Evolutionary conservation across 2,329 filamentous ascomycete species (phyloP).

Genomic region (Fusarium euwallaceae): DNA sequence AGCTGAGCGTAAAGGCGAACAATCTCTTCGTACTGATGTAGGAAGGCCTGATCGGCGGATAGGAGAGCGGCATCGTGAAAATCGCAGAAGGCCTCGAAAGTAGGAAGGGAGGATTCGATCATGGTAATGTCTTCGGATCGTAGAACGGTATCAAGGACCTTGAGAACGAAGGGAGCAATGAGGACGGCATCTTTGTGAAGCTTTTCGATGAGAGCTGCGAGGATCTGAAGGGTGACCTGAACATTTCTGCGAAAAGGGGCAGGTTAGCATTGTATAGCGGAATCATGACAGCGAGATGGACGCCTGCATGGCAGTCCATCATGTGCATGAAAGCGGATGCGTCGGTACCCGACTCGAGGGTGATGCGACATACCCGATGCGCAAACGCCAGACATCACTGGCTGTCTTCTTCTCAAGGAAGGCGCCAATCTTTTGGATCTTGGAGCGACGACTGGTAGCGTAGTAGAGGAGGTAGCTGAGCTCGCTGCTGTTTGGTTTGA

Average conservation of each 20-base stretch:
- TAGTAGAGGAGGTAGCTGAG: slow-evolving; percentile 98
- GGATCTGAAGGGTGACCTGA: slow-evolving; percentile 93
- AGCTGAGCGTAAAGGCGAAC: slow-evolving; percentile 84
- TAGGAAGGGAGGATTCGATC: slow-evolving; percentile 89
- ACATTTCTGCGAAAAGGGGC: slow-evolving; percentile 75
- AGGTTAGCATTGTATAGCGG: neutral
- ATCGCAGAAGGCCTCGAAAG: slow-evolving; percentile 89
- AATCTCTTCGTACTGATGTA: slow-evolving; percentile 84
- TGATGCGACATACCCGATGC: slow-evolving; percentile 77
- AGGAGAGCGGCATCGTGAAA: slow-evolving; percentile 89
- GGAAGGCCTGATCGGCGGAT: slow-evolving; percentile 86
- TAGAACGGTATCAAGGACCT: slow-evolving; percentile 85
- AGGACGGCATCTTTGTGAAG: slow-evolving; percentile 90
- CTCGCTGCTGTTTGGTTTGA: slow-evolving; percentile 96
- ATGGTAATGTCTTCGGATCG: slow-evolving; percentile 90
- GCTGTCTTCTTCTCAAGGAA: slow-evolving; percentile 96
- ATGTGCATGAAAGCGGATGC: slow-evolving; percentile 24
- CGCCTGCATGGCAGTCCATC: neutral
- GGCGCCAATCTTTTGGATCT: slow-evolving; percentile 94
- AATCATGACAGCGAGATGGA: neutral
- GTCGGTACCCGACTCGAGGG: slow-evolving; percentile 19
- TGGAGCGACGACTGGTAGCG: slow-evolving; percentile 91
- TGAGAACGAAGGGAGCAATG: slow-evolving; percentile 86
- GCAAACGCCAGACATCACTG: slow-evolving; percentile 88
- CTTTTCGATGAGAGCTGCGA: slow-evolving; percentile 93